These are phyloP conservation scores for Tardiomyces depauwii DNA, from an alignment of 1,139 yeast genomes.

Conservation along the genomic window DNA sequence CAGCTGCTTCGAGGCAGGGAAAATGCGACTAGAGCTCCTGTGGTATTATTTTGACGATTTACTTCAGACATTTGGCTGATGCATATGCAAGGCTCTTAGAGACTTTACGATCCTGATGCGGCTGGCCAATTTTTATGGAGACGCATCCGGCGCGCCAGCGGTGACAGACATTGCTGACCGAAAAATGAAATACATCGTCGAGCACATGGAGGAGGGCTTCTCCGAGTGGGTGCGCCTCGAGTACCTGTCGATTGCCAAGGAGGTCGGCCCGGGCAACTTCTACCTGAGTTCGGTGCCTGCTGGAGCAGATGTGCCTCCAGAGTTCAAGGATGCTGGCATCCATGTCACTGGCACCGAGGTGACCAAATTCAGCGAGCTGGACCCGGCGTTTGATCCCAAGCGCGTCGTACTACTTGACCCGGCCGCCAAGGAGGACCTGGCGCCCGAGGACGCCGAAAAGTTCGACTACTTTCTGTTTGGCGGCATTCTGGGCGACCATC, in stretches of 20 bases:
- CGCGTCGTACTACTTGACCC: conserved; percentile 84
- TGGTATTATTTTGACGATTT: too few species aligned
- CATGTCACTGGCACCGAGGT: conserved; percentile 79
- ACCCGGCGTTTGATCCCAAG: conserved; percentile 34
- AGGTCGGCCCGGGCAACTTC: conserved; percentile 68
- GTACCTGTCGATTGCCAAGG: conserved; percentile 69
- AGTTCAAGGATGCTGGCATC: conserved; percentile 50
- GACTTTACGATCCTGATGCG: too few species aligned
- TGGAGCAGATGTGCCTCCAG: conserved; percentile 50
- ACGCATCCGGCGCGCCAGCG: too few species aligned
- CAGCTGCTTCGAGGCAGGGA: too few species aligned
- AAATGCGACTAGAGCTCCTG: too few species aligned
- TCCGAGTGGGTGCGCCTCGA: conserved; percentile 93
- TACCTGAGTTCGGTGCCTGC: conserved; percentile 67
- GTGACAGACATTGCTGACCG: background rate
- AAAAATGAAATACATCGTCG: conserved; percentile 77
- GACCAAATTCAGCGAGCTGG: conserved; percentile 31
- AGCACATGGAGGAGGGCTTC: conserved; percentile 96
- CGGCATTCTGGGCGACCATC: conserved; percentile 93
- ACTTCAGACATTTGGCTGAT: too few species aligned
- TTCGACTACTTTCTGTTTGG: conserved; percentile 92
- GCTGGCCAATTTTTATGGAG: too few species aligned
- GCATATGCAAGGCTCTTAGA: too few species aligned
- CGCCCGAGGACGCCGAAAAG: conserved; percentile 50
- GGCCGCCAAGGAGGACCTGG: conserved; percentile 61